Evolutionary conservation across 768 basidiomycete genomes (phyloP).

Genomic region (Russula virescens): DNA sequence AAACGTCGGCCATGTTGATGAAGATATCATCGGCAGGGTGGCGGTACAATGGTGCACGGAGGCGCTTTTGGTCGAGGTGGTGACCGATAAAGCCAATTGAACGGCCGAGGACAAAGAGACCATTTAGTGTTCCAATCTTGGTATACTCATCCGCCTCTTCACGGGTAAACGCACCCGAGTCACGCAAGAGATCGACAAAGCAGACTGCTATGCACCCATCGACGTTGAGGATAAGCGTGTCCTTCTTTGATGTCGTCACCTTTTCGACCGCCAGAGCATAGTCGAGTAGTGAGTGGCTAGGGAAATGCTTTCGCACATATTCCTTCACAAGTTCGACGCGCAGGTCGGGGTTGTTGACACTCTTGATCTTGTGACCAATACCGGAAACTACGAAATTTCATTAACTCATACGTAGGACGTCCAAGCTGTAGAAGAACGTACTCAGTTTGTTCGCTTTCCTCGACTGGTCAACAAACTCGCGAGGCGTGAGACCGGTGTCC

Average conservation of each 20-base stretch:
- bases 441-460: slow-evolving; percentile 93
- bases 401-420: slow-evolving; percentile 4
- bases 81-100: slow-evolving; percentile 98
- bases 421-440: slow-evolving; percentile 35
- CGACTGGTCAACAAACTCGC: slow-evolving; percentile 94
- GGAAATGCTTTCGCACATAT: slow-evolving; percentile 94
- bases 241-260: slow-evolving; percentile 97
- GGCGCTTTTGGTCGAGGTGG: slow-evolving; percentile 94
- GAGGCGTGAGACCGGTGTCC: slow-evolving; percentile 89
- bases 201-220: slow-evolving; percentile 94
- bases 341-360: slow-evolving; percentile 91
- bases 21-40: slow-evolving; percentile 95
- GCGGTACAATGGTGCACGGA: slow-evolving; percentile 88
- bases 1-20: slow-evolving; percentile 86
- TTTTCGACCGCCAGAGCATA: slow-evolving; percentile 96
- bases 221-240: slow-evolving; percentile 94
- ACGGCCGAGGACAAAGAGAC: slow-evolving; percentile 94
- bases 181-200: slow-evolving; percentile 91
- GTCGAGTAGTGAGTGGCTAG: slow-evolving; percentile 85
- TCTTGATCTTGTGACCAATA: slow-evolving; percentile 99
- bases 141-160: slow-evolving; percentile 98
- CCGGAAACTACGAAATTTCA: slow-evolving; percentile 61
- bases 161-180: slow-evolving; percentile 88
- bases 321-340: slow-evolving; percentile 94
- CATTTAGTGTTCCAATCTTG: slow-evolving; percentile 94